A percentile compares a stretch with the other conserved stretches of the same genome.
Evolutionary conservation across 208 protist species (phyloP).

Genomic region (Leishmania lainsoni): DNA sequence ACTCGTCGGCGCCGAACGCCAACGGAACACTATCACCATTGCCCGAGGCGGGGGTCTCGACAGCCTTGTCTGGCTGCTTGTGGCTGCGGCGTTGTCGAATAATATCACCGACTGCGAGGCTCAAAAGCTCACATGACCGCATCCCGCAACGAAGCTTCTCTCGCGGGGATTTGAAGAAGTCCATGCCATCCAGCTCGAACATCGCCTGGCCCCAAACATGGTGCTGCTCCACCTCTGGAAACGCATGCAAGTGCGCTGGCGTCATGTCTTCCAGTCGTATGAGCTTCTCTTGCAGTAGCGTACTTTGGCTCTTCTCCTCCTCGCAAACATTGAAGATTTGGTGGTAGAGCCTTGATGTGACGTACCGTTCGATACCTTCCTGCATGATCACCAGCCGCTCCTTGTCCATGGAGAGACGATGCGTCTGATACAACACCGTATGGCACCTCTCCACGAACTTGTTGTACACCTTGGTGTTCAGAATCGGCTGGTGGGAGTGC

Average conservation of each 20-base stretch:
- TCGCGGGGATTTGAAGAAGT: conserved; percentile 80
- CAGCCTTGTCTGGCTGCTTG: background rate
- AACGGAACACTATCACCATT: conserved; percentile 9
- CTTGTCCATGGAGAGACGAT: conserved; percentile 16
- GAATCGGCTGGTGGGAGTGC: conserved; percentile 31
- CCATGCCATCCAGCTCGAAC: conserved; percentile 87
- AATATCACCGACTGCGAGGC: conserved; percentile 48
- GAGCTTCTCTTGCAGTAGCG: conserved; percentile 49
- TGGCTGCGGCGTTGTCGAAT: conserved; percentile 35
- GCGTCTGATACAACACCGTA: conserved; percentile 31
- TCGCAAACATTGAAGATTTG: conserved; percentile 53
- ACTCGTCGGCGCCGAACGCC: conserved; percentile 78
- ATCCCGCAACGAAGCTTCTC: conserved; percentile 80
- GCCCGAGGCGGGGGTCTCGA: background rate
- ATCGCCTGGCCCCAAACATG: conserved; percentile 80
- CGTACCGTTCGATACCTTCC: conserved; percentile 83
- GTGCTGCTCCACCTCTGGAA: conserved; percentile 66
- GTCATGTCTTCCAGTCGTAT: conserved; percentile 37
- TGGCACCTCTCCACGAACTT: conserved; percentile 23
- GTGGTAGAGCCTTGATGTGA: conserved; percentile 74
- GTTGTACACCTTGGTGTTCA: conserved; percentile 30
- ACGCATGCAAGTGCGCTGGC: conserved; percentile 58
- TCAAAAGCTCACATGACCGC: conserved; percentile 62
- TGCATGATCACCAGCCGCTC: conserved; percentile 30
- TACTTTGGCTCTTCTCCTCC: conserved; percentile 41